Evolutionary conservation across 768 basidiomycete genomes (phyloP).

Genomic region (Ramaria sp.): DNA sequence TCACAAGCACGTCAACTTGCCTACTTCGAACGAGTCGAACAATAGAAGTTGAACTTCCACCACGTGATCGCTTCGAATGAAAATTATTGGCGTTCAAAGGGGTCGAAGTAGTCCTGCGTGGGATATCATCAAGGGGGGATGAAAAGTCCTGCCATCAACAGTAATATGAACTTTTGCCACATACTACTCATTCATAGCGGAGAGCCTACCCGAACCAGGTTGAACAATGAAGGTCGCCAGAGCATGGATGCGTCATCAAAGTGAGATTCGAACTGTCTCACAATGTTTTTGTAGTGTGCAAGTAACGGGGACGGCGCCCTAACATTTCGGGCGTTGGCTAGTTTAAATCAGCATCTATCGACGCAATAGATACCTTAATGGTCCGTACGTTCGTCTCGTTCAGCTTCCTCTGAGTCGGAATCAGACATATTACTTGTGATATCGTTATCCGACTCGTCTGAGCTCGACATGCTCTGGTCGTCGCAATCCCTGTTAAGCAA

Average conservation of each 20-base stretch:
- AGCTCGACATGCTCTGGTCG: constrained; percentile 47
- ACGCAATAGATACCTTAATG: background rate
- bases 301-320: background rate
- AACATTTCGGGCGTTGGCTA: background rate
- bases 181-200: background rate
- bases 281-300: constrained; percentile 2
- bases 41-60: background rate
- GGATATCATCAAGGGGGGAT: background rate
- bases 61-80: background rate
- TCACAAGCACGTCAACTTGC: constrained; percentile 32
- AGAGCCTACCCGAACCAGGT: background rate
- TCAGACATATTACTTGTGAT: constrained; percentile 32
- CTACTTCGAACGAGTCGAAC: background rate
- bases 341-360: background rate
- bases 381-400: background rate
- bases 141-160: background rate
- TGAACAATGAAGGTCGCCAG: background rate
- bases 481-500: constrained; percentile 19
- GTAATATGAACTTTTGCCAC: background rate
- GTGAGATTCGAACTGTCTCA: constrained; percentile 1
- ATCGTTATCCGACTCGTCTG: constrained; percentile 54
- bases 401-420: constrained; percentile 1
- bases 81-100: background rate
- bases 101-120: background rate
- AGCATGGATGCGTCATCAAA: background rate